A percentile compares a stretch with the other conserved stretches of the same genome.
Evolutionary conservation across 2,329 filamentous ascomycete species (phyloP).

Genomic region (Diaporthe ampelina): DNA sequence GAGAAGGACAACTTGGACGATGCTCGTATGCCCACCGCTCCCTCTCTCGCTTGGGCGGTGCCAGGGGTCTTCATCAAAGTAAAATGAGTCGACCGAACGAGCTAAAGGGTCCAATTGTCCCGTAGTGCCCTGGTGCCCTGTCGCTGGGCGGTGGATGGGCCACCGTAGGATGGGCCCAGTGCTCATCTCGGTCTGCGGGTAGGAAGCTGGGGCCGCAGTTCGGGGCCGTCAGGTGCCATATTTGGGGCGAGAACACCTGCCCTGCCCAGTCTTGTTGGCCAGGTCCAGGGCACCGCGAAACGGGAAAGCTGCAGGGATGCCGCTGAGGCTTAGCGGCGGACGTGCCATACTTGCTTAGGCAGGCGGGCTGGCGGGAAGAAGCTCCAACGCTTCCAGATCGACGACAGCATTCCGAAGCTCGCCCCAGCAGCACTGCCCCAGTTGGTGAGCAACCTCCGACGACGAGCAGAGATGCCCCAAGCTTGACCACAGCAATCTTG

Average conservation of each 20-base stretch:
- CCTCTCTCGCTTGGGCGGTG: constrained; percentile 33
- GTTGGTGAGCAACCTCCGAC: constrained; percentile 25
- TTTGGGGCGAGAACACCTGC: constrained; percentile 21
- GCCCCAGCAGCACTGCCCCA: constrained; percentile 15
- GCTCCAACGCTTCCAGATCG: constrained; percentile 20
- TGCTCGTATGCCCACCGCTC: constrained; percentile 35
- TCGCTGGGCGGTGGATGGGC: constrained; percentile 7
- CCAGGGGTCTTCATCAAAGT: constrained; percentile 38
- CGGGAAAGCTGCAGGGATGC: constrained; percentile 27
- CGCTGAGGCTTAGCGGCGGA: constrained; percentile 24
- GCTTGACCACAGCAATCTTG: constrained; percentile 19
- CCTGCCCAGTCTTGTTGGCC: neutral
- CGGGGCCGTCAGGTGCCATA: constrained; percentile 30
- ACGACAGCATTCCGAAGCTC: constrained; percentile 32
- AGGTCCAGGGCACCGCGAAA: constrained; percentile 8
- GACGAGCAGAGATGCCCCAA: constrained; percentile 25
- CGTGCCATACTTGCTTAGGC: neutral
- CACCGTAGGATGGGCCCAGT: constrained; percentile 5
- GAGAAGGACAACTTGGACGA: constrained; percentile 36
- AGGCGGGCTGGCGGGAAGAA: constrained; percentile 28
- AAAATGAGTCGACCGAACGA: constrained; percentile 34
- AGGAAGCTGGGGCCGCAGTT: constrained; percentile 29
- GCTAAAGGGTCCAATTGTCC: constrained; percentile 33
- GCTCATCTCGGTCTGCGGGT: constrained; percentile 29
- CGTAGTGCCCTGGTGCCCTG: neutral